Evolutionary conservation across 306 rosid species (phyloP).

Genomic region (Inga oerstediana): DNA sequence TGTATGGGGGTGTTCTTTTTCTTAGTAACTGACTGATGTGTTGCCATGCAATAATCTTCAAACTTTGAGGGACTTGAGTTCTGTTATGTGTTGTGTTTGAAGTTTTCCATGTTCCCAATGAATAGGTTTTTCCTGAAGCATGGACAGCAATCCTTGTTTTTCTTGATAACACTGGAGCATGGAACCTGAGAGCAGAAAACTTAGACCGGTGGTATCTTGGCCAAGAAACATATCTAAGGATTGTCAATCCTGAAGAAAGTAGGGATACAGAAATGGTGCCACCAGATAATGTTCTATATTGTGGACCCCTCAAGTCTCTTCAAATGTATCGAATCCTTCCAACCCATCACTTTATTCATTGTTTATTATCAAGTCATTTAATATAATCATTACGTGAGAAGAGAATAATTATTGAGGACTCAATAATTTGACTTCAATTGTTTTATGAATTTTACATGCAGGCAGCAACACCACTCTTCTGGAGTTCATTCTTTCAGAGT

Average conservation of each 20-base stretch:
- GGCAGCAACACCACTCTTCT: constrained; percentile 39
- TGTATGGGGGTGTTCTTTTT: background rate
- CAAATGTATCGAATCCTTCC: constrained; percentile 51
- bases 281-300: constrained; percentile 72
- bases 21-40: background rate
- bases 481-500: constrained; percentile 37
- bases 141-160: constrained; percentile 85
- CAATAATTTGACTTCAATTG: background rate
- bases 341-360: background rate
- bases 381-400: background rate
- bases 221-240: constrained; percentile 87
- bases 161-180: constrained; percentile 76
- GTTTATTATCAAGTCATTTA: background rate
- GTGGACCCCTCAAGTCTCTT: constrained; percentile 59
- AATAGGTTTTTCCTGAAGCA: constrained; percentile 77
- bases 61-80: background rate
- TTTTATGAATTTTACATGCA: constrained; percentile 34
- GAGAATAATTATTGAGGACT: background rate
- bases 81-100: constrained; percentile 7
- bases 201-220: constrained; percentile 93
- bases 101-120: background rate
- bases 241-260: constrained; percentile 75
- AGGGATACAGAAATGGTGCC: constrained; percentile 61
- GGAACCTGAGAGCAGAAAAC: constrained; percentile 85
- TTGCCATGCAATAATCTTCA: background rate